A percentile compares a stretch with the other conserved stretches of the same genome.
Evolutionary conservation across 2,329 filamentous ascomycete species (phyloP).

Genomic region (Teratosphaeriaceae sp.): DNA sequence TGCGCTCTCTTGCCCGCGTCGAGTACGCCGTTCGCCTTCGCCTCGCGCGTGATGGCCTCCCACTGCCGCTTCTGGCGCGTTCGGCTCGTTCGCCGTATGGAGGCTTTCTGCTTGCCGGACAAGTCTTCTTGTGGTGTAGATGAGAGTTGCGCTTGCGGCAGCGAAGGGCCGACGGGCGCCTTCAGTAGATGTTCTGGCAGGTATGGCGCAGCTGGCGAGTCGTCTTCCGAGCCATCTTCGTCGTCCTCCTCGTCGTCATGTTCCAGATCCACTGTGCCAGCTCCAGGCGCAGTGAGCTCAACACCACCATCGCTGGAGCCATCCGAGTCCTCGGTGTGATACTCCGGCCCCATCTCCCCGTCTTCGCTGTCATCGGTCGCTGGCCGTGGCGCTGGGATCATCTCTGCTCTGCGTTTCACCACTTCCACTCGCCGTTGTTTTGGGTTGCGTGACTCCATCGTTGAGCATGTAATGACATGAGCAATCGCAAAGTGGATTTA

Average conservation of each 20-base stretch:
- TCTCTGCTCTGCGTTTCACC: not conserved
- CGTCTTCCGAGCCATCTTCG: not conserved
- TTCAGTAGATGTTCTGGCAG: slow-evolving; percentile 11
- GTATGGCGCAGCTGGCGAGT: not conserved
- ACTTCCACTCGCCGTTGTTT: not conserved
- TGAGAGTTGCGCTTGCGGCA: no score
- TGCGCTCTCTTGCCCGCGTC: slow-evolving; percentile 16
- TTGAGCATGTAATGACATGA: not conserved
- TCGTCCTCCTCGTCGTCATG: not conserved
- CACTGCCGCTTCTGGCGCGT: slow-evolving; percentile 5
- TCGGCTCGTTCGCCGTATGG: slow-evolving; percentile 3
- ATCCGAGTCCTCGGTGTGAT: slow-evolving; percentile 8
- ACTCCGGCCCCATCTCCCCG: slow-evolving; percentile 2
- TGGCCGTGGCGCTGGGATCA: not conserved
- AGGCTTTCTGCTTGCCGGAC: slow-evolving; percentile 7
- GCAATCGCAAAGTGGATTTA: no score
- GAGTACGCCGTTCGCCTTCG: slow-evolving; percentile 14
- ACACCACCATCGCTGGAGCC: not conserved
- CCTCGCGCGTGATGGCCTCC: slow-evolving; percentile 8
- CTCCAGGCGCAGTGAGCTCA: not conserved
- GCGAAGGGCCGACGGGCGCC: not conserved
- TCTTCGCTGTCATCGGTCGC: not conserved
- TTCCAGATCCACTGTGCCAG: not conserved
- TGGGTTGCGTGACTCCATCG: not conserved
- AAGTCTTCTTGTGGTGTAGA: slow-evolving; percentile 4